Percentiles rank a stretch among this genome's conserved stretches.
Conservation (phyloP, 2,329 filamentous ascomycete species). For the Raffaelea arxii region DNA sequence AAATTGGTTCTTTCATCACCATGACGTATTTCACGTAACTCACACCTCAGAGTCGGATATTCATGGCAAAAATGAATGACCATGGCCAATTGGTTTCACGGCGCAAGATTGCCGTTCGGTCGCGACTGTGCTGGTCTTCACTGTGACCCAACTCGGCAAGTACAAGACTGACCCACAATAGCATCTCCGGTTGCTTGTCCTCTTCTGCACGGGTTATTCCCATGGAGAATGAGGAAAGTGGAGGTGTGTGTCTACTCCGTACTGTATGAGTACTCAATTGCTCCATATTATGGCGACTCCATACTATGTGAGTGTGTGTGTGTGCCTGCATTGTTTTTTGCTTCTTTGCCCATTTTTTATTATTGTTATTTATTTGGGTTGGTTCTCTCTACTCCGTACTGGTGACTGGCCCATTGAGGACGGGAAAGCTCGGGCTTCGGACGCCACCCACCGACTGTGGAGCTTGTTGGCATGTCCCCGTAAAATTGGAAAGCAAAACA, state of each 20-base stretch:
- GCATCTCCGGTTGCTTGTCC: not conserved
- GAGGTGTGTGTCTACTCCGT: too few relatives aligned
- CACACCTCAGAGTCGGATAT: too few relatives aligned
- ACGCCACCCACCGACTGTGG: slow-evolving; percentile 5
- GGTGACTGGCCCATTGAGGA: not conserved
- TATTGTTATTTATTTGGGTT: not conserved
- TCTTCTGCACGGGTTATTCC: not conserved
- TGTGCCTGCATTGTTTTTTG: not conserved
- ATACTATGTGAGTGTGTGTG: too few relatives aligned
- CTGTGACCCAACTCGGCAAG: not conserved
- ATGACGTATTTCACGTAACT: too few relatives aligned
- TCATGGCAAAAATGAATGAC: too few relatives aligned
- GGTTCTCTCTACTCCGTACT: not conserved
- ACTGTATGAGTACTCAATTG: too few relatives aligned
- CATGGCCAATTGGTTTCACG: too few relatives aligned
- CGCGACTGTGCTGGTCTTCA: not conserved
- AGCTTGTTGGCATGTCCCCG: slow-evolving; percentile 5
- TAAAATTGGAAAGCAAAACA: slow-evolving; percentile 2
- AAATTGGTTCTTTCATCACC: too few relatives aligned
- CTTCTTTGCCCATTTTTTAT: not conserved
- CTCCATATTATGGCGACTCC: too few relatives aligned
- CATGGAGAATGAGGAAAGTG: not conserved
- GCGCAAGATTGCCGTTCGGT: too few relatives aligned
- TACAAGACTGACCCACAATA: not conserved
- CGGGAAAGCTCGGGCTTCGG: slow-evolving; percentile 12